Conservation (phyloP, 805 yeast species). For the Suhomyces tanzawaensis region DNA sequence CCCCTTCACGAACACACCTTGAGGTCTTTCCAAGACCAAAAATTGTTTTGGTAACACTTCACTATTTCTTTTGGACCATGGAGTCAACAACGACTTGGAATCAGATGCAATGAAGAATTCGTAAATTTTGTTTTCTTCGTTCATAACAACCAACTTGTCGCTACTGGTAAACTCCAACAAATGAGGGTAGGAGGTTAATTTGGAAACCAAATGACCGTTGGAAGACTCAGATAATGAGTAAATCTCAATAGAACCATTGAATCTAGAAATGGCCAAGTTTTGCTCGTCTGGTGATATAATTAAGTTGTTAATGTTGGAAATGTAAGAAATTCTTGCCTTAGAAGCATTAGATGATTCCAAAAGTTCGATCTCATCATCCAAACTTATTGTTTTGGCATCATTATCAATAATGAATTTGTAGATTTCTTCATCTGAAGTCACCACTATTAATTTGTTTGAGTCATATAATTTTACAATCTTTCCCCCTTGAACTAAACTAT, state of each 20-base stretch:
- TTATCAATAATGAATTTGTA: constrained; percentile 37
- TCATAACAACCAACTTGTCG: constrained; percentile 57
- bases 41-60: constrained; percentile 72
- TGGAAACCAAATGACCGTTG: constrained; percentile 47
- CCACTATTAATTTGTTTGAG: constrained; percentile 46
- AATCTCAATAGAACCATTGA: constrained; percentile 64
- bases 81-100: constrained; percentile 45
- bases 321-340: constrained; percentile 41
- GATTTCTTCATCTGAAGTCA: constrained; percentile 63
- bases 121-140: constrained; percentile 70
- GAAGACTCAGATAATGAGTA: constrained; percentile 25
- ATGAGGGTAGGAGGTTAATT: constrained; percentile 58
- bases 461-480: constrained; percentile 47
- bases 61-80: constrained; percentile 79
- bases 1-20: constrained; percentile 61
- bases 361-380: constrained; percentile 44
- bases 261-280: constrained; percentile 56
- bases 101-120: constrained; percentile 52
- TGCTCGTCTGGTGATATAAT: constrained; percentile 46
- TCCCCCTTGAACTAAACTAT: constrained; percentile 53
- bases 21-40: constrained; percentile 54
- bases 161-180: constrained; percentile 54
- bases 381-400: constrained; percentile 26
- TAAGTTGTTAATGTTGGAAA: constrained; percentile 51
- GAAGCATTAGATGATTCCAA: constrained; percentile 8